Evolutionary conservation across 2,329 filamentous ascomycete species (phyloP), one percentile per base, ranked within the genome.

Genomic region (Alternaria ventricosa): DNA sequence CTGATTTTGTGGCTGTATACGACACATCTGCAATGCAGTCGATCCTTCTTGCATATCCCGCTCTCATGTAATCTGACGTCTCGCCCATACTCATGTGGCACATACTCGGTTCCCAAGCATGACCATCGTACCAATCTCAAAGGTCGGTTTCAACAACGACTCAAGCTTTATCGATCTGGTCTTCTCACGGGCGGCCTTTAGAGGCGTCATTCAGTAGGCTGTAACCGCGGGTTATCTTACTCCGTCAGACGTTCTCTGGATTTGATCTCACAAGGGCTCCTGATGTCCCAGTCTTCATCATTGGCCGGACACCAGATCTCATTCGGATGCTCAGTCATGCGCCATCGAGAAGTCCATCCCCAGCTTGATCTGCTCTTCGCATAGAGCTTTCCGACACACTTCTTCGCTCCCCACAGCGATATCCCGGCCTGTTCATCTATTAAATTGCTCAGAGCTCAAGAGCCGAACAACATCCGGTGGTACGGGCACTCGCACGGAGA

Each of bases 391-490:
- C 28, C 6, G 18, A 11, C 13, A n/a, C 20, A 36, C 0, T 27
- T 23, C 23, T 20, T 25, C 44, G 18, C 36, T 57, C 55, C 44
- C 55, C 55, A 57, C 55, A 46, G 10, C 15, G 12, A 41, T 18
- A 12, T 44, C 44, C 44, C 23, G 44, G 28, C 20, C 20, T n/a
- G 22, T 41, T 55, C 47, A 45, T 64, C 13, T 51, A n/a, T 27
- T 44, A 55, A 9, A 64, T 57, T 64, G 27, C 58, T 20, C 43
- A 20, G n/a, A 49, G 44, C 33, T 61, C 22, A 57, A 61, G 36
- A 50, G 58, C 58, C 58, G 53, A 50, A 45, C 44, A 41, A 47
- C 20, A 27, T 11, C 58, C 45, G 45, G 30, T 28, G 46, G n/a
- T 49, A 33, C 49, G 36, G 23, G 54, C 23, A 56, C 30, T 23